Base-by-base conservation (phyloP, 2,329 filamentous ascomycete species). In the Ophiobolus disseminans region DNA sequence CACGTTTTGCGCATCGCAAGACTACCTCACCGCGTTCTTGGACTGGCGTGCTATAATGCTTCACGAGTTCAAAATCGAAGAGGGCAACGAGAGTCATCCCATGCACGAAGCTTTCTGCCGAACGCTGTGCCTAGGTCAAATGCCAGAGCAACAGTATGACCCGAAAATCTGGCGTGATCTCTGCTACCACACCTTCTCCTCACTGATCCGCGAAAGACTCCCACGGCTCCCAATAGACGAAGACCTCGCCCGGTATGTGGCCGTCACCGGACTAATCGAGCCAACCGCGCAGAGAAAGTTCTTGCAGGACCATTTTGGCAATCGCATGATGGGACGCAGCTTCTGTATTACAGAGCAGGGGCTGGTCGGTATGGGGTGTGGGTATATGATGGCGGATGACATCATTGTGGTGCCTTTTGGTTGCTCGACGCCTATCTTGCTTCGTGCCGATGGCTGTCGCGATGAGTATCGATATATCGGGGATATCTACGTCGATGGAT, bases 11-110 rank as follows among this genome's bases (percentile, higher is more conserved):
- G 61, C 51, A 0, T 3, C 60, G 13, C 61, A 61, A 4, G 66
- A 74, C 40, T 70, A 63, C n/a, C 54, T 75, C 14, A 73, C 72
- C 63, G 70, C 69, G 0, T 75, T 75, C 35, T 35, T 73, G 1
- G 62, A 73, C 19, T 74, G 70, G 72, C 55, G 66, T 14, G 63
- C 67, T 4, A 43, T 64, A 13, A 23, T 73, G 0, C 40, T 71
- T 5, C 44, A 55, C 5, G 50, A 10, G 32, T 44, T 32, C 1
- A 45, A 55, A 21, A 36, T 40, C 17, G 45, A 36, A 3, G 31
- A 50, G 9, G 38, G 32, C n/a, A 31, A 46, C 22, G 17, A 43
- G 7, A 23, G 31, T 19, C n/a, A 35, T 19, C 40, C 26, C 6
- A 36, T 45, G 5, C 58, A 72, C 14, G 58, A 71, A 10, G 54